These are phyloP conservation scores for Millerozyma acaciae DNA, from an alignment of 805 yeast species.

Conservation along the genomic window DNA sequence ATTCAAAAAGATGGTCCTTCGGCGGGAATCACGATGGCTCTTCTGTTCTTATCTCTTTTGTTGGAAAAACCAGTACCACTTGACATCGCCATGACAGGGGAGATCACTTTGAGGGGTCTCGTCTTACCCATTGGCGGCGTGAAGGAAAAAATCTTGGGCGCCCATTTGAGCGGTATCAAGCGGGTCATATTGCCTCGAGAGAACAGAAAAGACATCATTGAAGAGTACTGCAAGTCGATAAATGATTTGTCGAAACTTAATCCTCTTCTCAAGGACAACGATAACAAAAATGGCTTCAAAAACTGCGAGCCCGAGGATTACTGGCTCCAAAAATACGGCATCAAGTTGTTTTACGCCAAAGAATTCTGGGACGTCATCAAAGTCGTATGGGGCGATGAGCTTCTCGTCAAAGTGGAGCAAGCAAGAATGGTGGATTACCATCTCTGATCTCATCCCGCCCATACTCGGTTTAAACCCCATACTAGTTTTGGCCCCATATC, in stretches of 20 bases:
- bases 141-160: slow-evolving; percentile 73
- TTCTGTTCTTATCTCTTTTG: slow-evolving; percentile 42
- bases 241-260: slow-evolving; percentile 29
- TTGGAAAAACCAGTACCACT: slow-evolving; percentile 42
- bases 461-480: neutral
- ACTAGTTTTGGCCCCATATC: too few relatives aligned
- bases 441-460: slow-evolving; percentile 8
- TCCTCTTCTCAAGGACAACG: slow-evolving; percentile 35
- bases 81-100: slow-evolving; percentile 81
- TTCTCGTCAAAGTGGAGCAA: slow-evolving; percentile 24
- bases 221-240: slow-evolving; percentile 42
- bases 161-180: slow-evolving; percentile 57
- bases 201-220: slow-evolving; percentile 65
- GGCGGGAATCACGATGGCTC: slow-evolving; percentile 50
- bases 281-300: slow-evolving; percentile 21
- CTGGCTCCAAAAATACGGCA: slow-evolving; percentile 51
- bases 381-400: slow-evolving; percentile 62
- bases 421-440: slow-evolving; percentile 30
- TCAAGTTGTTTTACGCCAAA: slow-evolving; percentile 61
- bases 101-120: slow-evolving; percentile 72
- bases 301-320: slow-evolving; percentile 47
- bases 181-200: slow-evolving; percentile 67
- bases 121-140: slow-evolving; percentile 82
- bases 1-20: slow-evolving; percentile 45
- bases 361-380: slow-evolving; percentile 75